These are phyloP conservation scores for Trichoderma hamatum DNA, from an alignment of 2,329 filamentous ascomycete genomes.

Conservation along the genomic window DNA sequence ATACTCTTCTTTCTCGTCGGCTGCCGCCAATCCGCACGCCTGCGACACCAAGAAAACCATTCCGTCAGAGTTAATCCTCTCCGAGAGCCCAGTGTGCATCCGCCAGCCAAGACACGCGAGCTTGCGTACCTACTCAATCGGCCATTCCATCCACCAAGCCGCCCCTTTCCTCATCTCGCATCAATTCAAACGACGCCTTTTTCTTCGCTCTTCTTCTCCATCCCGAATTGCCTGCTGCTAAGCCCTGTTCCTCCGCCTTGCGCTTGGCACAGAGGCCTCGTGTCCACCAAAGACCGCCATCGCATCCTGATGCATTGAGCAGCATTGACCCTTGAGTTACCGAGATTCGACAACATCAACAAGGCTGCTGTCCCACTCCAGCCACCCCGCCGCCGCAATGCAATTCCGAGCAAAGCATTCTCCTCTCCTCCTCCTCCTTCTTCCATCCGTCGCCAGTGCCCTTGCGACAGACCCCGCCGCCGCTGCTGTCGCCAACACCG, in stretches of 20 bases:
- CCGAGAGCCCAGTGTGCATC: slow-evolving; percentile 22
- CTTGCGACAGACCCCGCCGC: slow-evolving; percentile 41
- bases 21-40: neutral
- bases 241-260: neutral
- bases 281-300: neutral
- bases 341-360: slow-evolving; percentile 1
- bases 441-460: slow-evolving; percentile 57
- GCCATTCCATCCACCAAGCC: neutral
- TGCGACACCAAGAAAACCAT: slow-evolving; percentile 1
- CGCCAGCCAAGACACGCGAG: slow-evolving; percentile 22
- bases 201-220: neutral
- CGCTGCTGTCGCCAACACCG: slow-evolving; percentile 30
- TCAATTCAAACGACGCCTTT: neutral
- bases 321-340: slow-evolving; percentile 1
- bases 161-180: slow-evolving; percentile 20
- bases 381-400: slow-evolving; percentile 50
- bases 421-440: slow-evolving; percentile 62
- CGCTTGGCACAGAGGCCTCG: neutral
- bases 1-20: neutral
- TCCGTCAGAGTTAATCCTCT: slow-evolving; percentile 23
- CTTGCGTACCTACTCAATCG: slow-evolving; percentile 12
- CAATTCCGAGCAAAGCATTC: slow-evolving; percentile 58
- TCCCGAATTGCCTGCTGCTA: neutral
- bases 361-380: neutral
- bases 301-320: slow-evolving; percentile 11